A percentile compares a stretch with the other conserved stretches of the same genome.
These are phyloP conservation scores for Tagetes patula DNA, from an alignment of 129 eudicot genomes.

Conservation along the genomic window DNA sequence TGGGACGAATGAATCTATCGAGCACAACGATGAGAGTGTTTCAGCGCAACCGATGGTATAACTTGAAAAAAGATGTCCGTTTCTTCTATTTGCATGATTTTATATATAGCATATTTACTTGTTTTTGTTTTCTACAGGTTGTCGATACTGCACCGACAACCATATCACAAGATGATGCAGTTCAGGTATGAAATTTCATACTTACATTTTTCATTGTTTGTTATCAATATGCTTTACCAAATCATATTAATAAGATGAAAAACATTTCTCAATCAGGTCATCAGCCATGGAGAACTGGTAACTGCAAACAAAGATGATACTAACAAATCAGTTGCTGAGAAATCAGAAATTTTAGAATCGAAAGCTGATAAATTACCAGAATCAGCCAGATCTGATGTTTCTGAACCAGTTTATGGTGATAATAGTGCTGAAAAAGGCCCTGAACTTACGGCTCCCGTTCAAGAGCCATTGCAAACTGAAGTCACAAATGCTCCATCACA, in stretches of 20 bases:
- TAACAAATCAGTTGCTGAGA: slow-evolving; percentile 33
- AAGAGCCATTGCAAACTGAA: slow-evolving; percentile 22
- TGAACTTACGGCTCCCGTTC: slow-evolving; percentile 18
- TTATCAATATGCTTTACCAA: slow-evolving; percentile 1
- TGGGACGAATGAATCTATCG: slow-evolving; percentile 31
- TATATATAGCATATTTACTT: not conserved
- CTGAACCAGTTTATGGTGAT: slow-evolving; percentile 28
- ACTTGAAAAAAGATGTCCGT: not conserved
- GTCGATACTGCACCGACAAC: slow-evolving; percentile 32
- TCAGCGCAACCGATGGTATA: slow-evolving; percentile 44
- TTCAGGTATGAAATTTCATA: slow-evolving; percentile 33
- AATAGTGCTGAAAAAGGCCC: slow-evolving; percentile 37
- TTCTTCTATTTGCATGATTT: not conserved
- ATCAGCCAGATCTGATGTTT: slow-evolving; percentile 33
- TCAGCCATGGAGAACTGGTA: slow-evolving; percentile 41
- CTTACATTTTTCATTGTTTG: slow-evolving; percentile 9
- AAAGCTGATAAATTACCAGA: slow-evolving; percentile 29
- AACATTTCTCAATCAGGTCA: slow-evolving; percentile 19
- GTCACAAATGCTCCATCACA: slow-evolving; percentile 39
- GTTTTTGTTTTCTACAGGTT: slow-evolving; percentile 32
- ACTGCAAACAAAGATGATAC: slow-evolving; percentile 37
- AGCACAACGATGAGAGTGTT: slow-evolving; percentile 41
- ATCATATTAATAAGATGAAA: slow-evolving; percentile 11
- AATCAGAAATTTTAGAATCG: slow-evolving; percentile 26
- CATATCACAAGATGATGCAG: slow-evolving; percentile 30